Percentiles rank a stretch among this genome's conserved stretches.
Evolutionary conservation across 768 basidiomycete species (phyloP).

Genomic region (Pulveroboletus ravenelii): DNA sequence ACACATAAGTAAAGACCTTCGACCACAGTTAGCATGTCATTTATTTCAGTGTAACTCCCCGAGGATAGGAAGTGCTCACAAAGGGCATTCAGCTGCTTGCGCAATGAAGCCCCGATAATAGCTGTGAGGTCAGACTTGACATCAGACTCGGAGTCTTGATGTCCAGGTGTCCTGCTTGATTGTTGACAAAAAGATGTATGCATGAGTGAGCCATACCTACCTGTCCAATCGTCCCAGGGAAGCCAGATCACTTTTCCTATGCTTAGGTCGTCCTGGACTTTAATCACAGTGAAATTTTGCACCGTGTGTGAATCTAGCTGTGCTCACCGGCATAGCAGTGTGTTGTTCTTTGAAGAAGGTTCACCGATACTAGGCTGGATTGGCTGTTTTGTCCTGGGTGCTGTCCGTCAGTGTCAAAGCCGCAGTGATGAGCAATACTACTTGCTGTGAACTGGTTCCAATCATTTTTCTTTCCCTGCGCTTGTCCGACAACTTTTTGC

Average conservation of each 20-base stretch:
- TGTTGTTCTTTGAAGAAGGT: not conserved
- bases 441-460: no score
- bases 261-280: not conserved
- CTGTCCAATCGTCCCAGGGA: no score
- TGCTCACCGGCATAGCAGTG: not conserved
- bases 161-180: no score
- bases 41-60: not conserved
- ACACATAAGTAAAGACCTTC: not conserved
- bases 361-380: not conserved
- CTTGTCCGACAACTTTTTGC: not conserved
- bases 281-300: not conserved
- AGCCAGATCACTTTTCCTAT: no score
- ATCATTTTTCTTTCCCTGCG: no score
- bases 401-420: no score
- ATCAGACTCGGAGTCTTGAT: not conserved
- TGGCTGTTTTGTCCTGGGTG: not conserved
- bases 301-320: no score
- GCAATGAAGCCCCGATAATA: not conserved
- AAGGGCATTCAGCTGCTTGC: not conserved
- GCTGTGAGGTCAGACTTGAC: not conserved
- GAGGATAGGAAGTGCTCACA: not conserved
- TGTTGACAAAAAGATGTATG: no score
- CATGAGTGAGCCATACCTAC: no score
- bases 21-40: not conserved
- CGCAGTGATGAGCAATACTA: no score